Evolutionary conservation across 164 flowering plant species (phyloP).

Genomic region (Taxillus chinensis): DNA sequence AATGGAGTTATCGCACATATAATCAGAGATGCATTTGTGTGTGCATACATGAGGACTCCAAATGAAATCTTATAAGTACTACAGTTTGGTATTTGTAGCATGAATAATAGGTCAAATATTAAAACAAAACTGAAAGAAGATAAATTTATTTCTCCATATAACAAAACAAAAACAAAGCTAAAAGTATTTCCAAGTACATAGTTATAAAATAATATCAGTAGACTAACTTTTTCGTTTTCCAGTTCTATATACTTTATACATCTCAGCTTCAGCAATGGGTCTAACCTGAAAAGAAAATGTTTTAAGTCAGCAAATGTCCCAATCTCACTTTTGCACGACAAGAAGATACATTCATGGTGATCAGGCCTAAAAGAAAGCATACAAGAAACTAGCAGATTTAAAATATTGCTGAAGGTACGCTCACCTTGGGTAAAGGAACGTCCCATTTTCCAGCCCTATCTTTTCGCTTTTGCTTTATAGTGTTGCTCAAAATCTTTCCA

Average conservation of each 20-base stretch:
- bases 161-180: too few relatives aligned
- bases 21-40: too few relatives aligned
- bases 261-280: slow-evolving; percentile 99
- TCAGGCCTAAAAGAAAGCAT: not conserved
- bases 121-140: too few relatives aligned
- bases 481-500: slow-evolving; percentile 75
- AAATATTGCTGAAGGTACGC: slow-evolving; percentile 1
- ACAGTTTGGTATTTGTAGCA: too few relatives aligned
- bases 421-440: slow-evolving; percentile 94
- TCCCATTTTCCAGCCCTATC: slow-evolving; percentile 99
- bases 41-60: too few relatives aligned
- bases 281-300: slow-evolving; percentile 52
- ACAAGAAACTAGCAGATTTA: not conserved
- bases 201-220: not conserved
- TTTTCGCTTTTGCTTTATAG: slow-evolving; percentile 94
- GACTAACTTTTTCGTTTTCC: slow-evolving; percentile 89
- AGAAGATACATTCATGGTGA: not conserved
- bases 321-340: not conserved
- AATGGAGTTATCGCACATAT: not conserved
- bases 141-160: too few relatives aligned
- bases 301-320: not conserved
- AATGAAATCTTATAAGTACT: too few relatives aligned
- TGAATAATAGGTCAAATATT: too few relatives aligned
- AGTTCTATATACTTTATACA: slow-evolving; percentile 81
- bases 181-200: too few relatives aligned